Evolutionary conservation across 2,329 filamentous ascomycete genomes (phyloP), one percentile per base, ranked within the genome.

Genomic region (Aspergillus fructus): DNA sequence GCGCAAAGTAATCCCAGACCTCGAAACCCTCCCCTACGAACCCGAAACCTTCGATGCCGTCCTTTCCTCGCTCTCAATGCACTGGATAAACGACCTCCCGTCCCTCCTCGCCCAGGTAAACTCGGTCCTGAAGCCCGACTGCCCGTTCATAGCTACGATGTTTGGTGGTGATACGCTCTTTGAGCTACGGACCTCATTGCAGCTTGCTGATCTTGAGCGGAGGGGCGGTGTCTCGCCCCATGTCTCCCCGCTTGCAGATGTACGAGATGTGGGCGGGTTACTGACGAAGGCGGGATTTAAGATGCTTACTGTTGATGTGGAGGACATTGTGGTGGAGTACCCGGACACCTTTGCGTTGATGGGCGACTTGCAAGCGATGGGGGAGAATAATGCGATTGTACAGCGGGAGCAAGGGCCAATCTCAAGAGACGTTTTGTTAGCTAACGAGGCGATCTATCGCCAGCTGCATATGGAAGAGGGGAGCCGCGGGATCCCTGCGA

Each of bases 11-110:
- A 79, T 97, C n/a, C 76, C 83, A 0, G 74, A 77, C 56, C 68
- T 80, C 19, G 91, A 93, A 72, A 83, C 84, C 3, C 78, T 97
- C 0, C 91, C 91, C 0, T 97, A 88, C 71, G 84, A 85, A 48
- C 78, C 89, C 4, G 84, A 87, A 63, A 86, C 88, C 3, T 97
- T 97, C 73, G 93, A 97, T 72, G 86, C 96, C 5, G 90, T 97
- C 11, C 79, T 99, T 61, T 96, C 91, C 71, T 96, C 89, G 55
- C 78, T 96, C 58, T 93, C 89, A 57, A 81, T 99, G 71, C 94
- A 99, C 76, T 99, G 94, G 94, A 89, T 97, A 80, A 99, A 99
- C 73, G 91, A 99, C 73, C 84, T 99, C 5, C 94, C 94, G 0
- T 90, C 89, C 1, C 80, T 96, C 11, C 82, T 99, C 2, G 81